These are phyloP conservation scores for Chlorella sp. DNA, from an alignment of 139 green algal genomes.

Conservation along the genomic window DNA sequence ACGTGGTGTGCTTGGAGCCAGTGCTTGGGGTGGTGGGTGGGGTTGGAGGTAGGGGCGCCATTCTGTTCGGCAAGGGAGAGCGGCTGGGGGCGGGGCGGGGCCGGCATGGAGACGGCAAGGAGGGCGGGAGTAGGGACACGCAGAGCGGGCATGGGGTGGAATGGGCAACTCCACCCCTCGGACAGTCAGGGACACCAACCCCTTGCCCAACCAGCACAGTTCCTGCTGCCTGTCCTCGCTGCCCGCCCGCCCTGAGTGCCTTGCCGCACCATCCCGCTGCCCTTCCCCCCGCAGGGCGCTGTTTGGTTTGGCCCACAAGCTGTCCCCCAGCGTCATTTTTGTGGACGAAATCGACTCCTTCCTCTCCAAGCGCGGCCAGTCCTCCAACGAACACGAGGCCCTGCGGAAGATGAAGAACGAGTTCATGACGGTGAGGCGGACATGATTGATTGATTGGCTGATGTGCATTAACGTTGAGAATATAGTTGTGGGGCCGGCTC, in stretches of 20 bases:
- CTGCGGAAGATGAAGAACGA: slow-evolving; percentile 84
- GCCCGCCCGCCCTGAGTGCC: background rate
- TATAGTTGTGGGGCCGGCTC: background rate
- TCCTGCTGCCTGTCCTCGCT: background rate
- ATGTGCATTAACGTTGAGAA: background rate
- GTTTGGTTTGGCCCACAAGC: slow-evolving; percentile 75
- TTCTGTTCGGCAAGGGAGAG: background rate
- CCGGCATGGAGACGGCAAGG: too few species aligned
- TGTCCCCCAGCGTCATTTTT: slow-evolving; percentile 91
- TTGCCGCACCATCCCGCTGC: background rate
- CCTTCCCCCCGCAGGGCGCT: slow-evolving; percentile 45
- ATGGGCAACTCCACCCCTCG: background rate
- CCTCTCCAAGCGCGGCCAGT: slow-evolving; percentile 45
- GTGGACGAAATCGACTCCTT: slow-evolving; percentile 97
- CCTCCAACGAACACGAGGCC: slow-evolving; percentile 72
- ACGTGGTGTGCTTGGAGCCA: background rate
- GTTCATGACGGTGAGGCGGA: slow-evolving; percentile 55
- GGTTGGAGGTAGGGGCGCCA: background rate
- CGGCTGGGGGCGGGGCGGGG: too few species aligned
- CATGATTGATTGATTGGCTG: background rate
- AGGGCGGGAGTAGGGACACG: too few species aligned
- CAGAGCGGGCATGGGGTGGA: background rate
- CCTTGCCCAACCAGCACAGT: background rate
- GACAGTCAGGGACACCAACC: too few species aligned
- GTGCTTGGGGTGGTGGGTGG: background rate